These are phyloP conservation scores for Pythium aristosporum DNA, from an alignment of 352 stramenopile genomes.

Conservation along the genomic window DNA sequence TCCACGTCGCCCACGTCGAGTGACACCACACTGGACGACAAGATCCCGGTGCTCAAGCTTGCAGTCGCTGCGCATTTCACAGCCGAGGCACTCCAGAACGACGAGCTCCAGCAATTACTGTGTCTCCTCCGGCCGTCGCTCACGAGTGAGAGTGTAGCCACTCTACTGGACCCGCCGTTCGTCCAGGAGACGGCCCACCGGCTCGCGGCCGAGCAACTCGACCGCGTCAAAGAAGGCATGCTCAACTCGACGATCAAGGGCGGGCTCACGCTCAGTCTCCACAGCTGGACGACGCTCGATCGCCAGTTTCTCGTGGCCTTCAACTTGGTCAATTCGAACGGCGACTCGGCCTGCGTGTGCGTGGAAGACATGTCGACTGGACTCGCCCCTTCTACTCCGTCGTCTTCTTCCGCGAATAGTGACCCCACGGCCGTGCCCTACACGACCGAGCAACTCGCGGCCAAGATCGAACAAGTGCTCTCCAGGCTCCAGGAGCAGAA, in stretches of 20 bases:
- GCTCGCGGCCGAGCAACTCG: conserved; percentile 52
- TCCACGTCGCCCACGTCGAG: background rate
- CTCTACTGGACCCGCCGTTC: conserved; percentile 35
- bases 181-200: conserved; percentile 37
- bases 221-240: conserved; percentile 82
- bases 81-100: conserved; percentile 20
- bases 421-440: conserved; percentile 24
- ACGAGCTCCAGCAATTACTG: conserved; percentile 26
- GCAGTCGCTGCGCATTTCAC: conserved; percentile 19
- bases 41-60: conserved; percentile 27
- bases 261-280: conserved; percentile 73
- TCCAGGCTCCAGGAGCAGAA: conserved; percentile 46
- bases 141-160: conserved; percentile 19
- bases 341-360: conserved; percentile 62
- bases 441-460: conserved; percentile 28
- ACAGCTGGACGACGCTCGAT: conserved; percentile 64
- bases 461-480: conserved; percentile 61
- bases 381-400: background rate
- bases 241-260: conserved; percentile 81
- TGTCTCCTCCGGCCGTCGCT: conserved; percentile 22
- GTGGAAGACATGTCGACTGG: conserved; percentile 47
- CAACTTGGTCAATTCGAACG: conserved; percentile 76
- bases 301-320: conserved; percentile 72
- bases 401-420: background rate
- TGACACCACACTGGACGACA: conserved; percentile 10